These are phyloP conservation scores for Anisodus acutangulus DNA, from an alignment of 257 asterid genomes.

Conservation along the genomic window DNA sequence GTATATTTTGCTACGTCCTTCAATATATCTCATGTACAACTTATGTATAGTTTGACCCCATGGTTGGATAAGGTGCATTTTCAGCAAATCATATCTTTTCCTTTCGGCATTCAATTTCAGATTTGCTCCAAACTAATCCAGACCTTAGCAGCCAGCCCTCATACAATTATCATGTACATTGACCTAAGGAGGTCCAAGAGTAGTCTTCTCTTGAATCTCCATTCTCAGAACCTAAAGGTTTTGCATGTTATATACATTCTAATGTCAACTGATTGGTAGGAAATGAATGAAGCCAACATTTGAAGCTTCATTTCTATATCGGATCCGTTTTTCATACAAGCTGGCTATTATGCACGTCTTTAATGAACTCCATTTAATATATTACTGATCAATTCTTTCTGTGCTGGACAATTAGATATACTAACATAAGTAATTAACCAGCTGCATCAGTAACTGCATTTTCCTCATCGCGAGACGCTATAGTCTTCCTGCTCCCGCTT, in stretches of 20 bases:
- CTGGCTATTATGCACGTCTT: background rate
- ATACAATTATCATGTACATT: background rate
- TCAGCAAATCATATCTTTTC: background rate
- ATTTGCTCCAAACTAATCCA: conserved; percentile 9
- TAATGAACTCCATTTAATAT: background rate
- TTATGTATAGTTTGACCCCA: conserved; percentile 20
- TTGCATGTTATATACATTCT: conserved; percentile 12
- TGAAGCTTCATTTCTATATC: background rate
- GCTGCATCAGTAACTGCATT: conserved; percentile 18
- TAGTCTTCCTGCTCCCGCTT: background rate
- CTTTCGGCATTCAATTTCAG: background rate
- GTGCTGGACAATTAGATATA: background rate
- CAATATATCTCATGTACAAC: background rate
- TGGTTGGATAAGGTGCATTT: background rate
- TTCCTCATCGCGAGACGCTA: background rate
- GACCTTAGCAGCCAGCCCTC: conserved; percentile 14
- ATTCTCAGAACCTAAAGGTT: background rate
- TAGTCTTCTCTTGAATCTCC: background rate
- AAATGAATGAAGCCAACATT: background rate
- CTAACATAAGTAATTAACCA: background rate
- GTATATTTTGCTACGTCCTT: background rate
- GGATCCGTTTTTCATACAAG: background rate
- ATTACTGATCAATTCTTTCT: background rate
- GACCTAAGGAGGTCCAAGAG: conserved; percentile 10
- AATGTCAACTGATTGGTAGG: background rate